Percentiles rank a stretch among this genome's conserved stretches.
Evolutionary conservation across 1,284 basidiomycete species (phyloP).

Genomic region (Inonotus hispidus): DNA sequence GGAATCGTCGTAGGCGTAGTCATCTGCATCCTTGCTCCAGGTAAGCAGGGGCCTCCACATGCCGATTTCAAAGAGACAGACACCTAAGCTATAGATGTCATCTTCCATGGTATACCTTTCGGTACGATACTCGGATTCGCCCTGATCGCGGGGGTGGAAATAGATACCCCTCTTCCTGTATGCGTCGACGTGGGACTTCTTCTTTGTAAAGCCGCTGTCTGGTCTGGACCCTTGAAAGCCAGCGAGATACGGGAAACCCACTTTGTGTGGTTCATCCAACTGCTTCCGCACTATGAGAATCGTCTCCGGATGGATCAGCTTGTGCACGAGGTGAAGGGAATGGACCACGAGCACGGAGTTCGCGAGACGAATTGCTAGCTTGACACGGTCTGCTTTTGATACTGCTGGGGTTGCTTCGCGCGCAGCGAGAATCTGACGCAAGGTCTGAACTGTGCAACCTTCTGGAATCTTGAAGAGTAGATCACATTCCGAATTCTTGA

Average conservation of each 20-base stretch:
- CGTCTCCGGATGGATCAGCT: constrained; percentile 4
- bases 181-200: neutral
- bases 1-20: neutral
- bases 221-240: neutral
- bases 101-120: constrained; percentile 7
- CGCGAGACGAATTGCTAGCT: constrained; percentile 1
- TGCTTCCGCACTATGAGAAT: neutral
- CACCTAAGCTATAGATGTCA: constrained; percentile 16
- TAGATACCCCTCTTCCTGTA: neutral
- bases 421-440: neutral
- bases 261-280: neutral
- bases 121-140: neutral
- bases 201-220: neutral
- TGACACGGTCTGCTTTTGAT: neutral
- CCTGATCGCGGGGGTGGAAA: constrained; percentile 5
- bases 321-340: constrained; percentile 10
- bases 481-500: neutral
- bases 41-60: constrained; percentile 13
- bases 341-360: constrained; percentile 9
- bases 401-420: neutral
- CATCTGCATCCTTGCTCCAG: neutral
- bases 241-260: constrained; percentile 5
- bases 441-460: neutral
- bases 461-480: neutral
- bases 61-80: constrained; percentile 14